Conservation (phyloP, 371 early-diverging fungal genomes). For the Mortierella sp. region DNA sequence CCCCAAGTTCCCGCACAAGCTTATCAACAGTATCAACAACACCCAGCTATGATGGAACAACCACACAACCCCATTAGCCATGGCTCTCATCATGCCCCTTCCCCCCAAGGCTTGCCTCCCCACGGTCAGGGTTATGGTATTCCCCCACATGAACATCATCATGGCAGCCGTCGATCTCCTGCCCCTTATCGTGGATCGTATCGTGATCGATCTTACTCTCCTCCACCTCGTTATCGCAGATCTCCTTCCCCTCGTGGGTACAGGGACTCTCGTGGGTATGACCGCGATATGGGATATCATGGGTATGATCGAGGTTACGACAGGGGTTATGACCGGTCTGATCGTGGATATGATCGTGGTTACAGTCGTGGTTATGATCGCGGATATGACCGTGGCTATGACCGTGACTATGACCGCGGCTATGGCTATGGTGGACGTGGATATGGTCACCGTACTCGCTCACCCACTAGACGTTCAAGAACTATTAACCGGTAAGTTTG, state of each 20-base stretch:
- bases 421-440: slow-evolving; percentile 35
- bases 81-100: slow-evolving; percentile 17
- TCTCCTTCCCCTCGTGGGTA: slow-evolving; percentile 60
- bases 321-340: slow-evolving; percentile 55
- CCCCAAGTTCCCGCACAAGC: slow-evolving; percentile 8
- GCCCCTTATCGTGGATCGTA: slow-evolving; percentile 51
- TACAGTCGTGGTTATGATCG: slow-evolving; percentile 55
- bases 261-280: slow-evolving; percentile 57
- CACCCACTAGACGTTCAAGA: slow-evolving; percentile 67
- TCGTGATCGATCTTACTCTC: slow-evolving; percentile 67
- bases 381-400: slow-evolving; percentile 59
- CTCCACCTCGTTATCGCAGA: slow-evolving; percentile 63
- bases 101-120: slow-evolving; percentile 10
- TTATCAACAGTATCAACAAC: slow-evolving; percentile 42
- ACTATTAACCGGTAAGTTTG: slow-evolving; percentile 64
- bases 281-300: slow-evolving; percentile 41
- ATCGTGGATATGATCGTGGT: slow-evolving; percentile 59
- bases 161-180: slow-evolving; percentile 45
- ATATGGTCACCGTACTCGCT: slow-evolving; percentile 60
- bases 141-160: slow-evolving; percentile 48
- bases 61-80: slow-evolving; percentile 26
- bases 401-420: slow-evolving; percentile 52
- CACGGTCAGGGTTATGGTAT: slow-evolving; percentile 30
- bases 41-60: slow-evolving; percentile 28
- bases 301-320: slow-evolving; percentile 60